A percentile compares a stretch with the other conserved stretches of the same genome.
Conservation (phyloP, 179 eudicot genomes). For the Carnegiea gigantea region DNA sequence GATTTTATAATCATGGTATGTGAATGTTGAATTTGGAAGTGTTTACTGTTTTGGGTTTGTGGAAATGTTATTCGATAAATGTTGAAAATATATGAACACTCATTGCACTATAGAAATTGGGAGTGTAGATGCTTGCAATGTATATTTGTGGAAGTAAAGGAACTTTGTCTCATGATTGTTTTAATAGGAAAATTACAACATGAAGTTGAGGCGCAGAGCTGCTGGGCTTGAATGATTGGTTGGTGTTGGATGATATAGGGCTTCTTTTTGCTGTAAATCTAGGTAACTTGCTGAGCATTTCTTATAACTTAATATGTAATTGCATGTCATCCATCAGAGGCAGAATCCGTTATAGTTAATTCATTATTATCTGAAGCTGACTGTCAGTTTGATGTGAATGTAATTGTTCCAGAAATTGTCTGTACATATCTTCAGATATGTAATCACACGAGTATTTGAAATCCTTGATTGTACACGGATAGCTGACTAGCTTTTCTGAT, state of each 20-base stretch:
- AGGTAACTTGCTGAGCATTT: slow-evolving; percentile 33
- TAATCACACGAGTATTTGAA: background rate
- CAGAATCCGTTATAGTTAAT: background rate
- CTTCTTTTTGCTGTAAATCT: slow-evolving; percentile 24
- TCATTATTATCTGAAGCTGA: background rate
- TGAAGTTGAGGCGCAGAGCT: slow-evolving; percentile 66
- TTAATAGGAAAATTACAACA: slow-evolving; percentile 59
- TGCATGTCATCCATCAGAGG: background rate
- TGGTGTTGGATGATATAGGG: slow-evolving; percentile 15
- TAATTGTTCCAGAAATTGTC: background rate
- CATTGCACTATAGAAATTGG: too few relatives aligned
- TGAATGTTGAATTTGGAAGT: background rate
- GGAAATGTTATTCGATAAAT: background rate
- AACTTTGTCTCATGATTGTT: slow-evolving; percentile 2
- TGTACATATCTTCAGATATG: background rate
- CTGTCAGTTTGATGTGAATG: background rate
- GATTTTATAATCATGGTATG: background rate
- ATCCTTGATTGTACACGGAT: background rate
- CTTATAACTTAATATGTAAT: background rate
- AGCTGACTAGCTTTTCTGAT: background rate
- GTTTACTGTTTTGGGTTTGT: background rate
- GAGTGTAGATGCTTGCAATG: background rate
- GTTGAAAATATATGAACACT: background rate
- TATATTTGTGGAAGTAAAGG: background rate
- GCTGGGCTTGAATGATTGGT: slow-evolving; percentile 62